Percentiles rank a stretch among this genome's conserved stretches.
Evolutionary conservation across 352 stramenopile species (phyloP).

Genomic region (Globisporangium paddicum): DNA sequence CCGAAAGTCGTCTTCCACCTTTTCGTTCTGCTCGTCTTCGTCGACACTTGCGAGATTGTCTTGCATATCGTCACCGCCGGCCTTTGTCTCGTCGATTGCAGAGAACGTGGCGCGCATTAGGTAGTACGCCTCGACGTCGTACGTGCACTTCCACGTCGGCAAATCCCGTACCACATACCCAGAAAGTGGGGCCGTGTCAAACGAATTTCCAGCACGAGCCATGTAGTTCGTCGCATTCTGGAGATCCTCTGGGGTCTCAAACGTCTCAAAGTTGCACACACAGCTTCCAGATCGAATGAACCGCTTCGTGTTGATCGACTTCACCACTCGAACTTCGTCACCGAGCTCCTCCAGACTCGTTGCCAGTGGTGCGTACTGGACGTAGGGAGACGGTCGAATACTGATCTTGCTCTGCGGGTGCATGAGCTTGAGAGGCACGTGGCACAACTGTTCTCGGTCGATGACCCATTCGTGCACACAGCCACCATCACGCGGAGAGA

Average conservation of each 20-base stretch:
- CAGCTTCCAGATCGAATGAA: slow-evolving; percentile 80
- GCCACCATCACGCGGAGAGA: slow-evolving; percentile 76
- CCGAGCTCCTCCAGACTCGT: slow-evolving; percentile 79
- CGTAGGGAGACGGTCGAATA: slow-evolving; percentile 75
- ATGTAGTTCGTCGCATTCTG: slow-evolving; percentile 37
- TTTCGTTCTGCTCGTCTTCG: slow-evolving; percentile 52
- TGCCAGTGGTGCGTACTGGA: slow-evolving; percentile 79
- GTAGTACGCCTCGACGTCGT: slow-evolving; percentile 86
- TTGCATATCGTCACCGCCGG: slow-evolving; percentile 13
- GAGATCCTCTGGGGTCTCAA: slow-evolving; percentile 65
- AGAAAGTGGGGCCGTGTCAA: slow-evolving; percentile 43
- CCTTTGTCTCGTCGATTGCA: slow-evolving; percentile 42
- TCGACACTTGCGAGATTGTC: slow-evolving; percentile 29
- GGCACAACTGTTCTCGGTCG: slow-evolving; percentile 74
- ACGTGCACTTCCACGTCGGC: slow-evolving; percentile 84
- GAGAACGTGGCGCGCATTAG: slow-evolving; percentile 83
- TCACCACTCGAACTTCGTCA: slow-evolving; percentile 62
- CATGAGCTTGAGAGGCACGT: slow-evolving; percentile 81
- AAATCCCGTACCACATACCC: slow-evolving; percentile 83
- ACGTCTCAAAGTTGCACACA: slow-evolving; percentile 78
- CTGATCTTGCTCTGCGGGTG: slow-evolving; percentile 87
- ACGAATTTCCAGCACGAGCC: slow-evolving; percentile 20
- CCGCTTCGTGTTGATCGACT: slow-evolving; percentile 70
- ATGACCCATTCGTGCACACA: slow-evolving; percentile 80
- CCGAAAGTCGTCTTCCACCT: slow-evolving; percentile 78